phyloP scores from a whole-genome alignment of 2,329 filamentous ascomycete species.

The Periconia digitata region DNA sequence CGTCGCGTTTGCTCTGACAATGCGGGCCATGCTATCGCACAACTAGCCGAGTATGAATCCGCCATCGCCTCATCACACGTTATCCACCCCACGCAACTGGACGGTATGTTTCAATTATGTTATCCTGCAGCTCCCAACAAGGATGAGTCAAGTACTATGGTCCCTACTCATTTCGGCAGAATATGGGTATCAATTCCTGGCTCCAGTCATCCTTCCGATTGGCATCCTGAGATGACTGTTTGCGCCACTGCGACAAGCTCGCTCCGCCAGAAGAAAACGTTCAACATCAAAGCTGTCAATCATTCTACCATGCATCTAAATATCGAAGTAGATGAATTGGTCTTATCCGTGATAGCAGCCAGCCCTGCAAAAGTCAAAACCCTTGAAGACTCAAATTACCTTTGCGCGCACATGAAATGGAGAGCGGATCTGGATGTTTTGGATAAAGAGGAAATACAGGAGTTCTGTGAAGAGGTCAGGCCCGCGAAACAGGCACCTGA shows the following conservation, averaged over 20 bases:
- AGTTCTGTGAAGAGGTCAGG: background rate
- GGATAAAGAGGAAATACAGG: background rate
- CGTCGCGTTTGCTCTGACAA: constrained; percentile 7
- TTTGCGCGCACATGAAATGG: constrained; percentile 4
- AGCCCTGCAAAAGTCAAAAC: background rate
- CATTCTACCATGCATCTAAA: background rate
- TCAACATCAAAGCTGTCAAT: background rate
- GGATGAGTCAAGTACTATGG: background rate
- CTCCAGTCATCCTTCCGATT: background rate
- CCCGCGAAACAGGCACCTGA: no score
- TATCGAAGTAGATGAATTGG: background rate
- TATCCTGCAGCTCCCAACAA: background rate
- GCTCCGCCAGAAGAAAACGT: background rate
- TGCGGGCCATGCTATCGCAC: background rate
- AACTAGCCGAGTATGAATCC: background rate
- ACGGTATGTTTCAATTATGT: constrained; percentile 6
- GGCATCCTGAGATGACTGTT: background rate
- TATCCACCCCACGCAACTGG: constrained; percentile 6
- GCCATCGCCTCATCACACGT: background rate
- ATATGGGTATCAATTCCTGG: constrained; percentile 6
- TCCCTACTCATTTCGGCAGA: constrained; percentile 1
- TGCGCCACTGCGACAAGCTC: background rate
- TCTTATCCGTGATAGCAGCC: background rate
- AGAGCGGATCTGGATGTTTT: constrained; percentile 5
- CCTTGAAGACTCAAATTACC: background rate